Base-by-base conservation (phyloP, 306 rosid genomes). In the Cercis canadensis region DNA sequence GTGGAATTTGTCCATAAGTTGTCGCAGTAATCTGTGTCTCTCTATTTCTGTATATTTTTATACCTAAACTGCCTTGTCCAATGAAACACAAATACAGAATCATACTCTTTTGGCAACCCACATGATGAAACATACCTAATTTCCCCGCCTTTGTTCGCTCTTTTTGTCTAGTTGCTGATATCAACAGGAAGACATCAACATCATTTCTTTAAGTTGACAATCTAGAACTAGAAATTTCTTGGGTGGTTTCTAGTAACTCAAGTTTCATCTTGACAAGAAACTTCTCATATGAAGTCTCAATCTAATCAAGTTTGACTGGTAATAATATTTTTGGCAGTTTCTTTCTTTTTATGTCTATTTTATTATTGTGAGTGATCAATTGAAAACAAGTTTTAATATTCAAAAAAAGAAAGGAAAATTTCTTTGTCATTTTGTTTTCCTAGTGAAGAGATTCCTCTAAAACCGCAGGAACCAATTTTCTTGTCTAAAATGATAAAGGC, bases 51-150 rank as follows among this genome's bases (percentile, higher is more conserved):
- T 13, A 40, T 70, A 57, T 32, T 31, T 33, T 1, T 47, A 34
- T 24, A 34, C 13, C 58, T 19, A 58, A 17, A 58, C 34, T 71
- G 68, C 32, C 60, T 40, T 71, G 60, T 47, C 49, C 59, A 56
- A 8, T 33, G 41, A 33, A 73, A 19, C 78, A 53, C 4, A 55
- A n/a, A 5, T 63, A 21, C 53, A 52, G 17, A 63, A 73, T 56
- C 54, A 52, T 12, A 53, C 64, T 41, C 63, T 1, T 53, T 15
- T 53, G 12, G 56, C 57, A 40, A 53, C 43, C 51, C 5, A 16
- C 36, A 58, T 52, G 19, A n/a, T n/a, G n/a, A n/a, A n/a, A n/a
- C n/a, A n/a, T n/a, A n/a, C n/a, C n/a, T n/a, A n/a, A n/a, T n/a
- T n/a, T n/a, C n/a, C 50, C 9, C 39, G 3, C 8, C 31, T 37